Evolutionary conservation across 73 alveolate species (phyloP), one percentile per base, ranked within the genome.

Genomic region (Urostyla sp.): DNA sequence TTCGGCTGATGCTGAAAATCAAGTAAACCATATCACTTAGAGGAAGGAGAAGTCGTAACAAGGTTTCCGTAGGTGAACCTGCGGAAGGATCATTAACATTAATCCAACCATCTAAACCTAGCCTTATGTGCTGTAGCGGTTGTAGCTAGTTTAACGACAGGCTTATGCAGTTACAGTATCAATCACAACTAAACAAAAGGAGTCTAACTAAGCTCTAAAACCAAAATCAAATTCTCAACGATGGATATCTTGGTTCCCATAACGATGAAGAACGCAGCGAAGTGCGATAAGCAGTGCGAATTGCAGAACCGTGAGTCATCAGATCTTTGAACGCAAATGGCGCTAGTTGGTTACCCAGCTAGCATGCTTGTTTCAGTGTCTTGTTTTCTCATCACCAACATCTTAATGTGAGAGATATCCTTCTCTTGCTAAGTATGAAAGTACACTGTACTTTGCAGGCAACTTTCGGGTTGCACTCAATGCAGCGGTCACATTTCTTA

Each of bases 261-360:
- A 87, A 86, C 98, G 98, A 93, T 93, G 98, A 93, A 93, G 98
- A 90, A 93, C 98, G 98, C 98, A 90, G 98, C 96, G 86, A 93
- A 93, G 90, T 93, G 98, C 96, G 98, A 93, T 93, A 93, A 87
- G 96, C 98, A 93, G 84, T 89, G 98, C 92, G 98, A 93, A 90
- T 92, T 93, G 98, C 98, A 93, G 98, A 90, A 86, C 96, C 96
- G 94, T 87, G 98, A 92, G 90, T 92, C 98, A 85, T 92, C 92
- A 89, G 98, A 89, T 84, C 80, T 89, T 90, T 92, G 94, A 92
- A 92, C 95, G 98, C 92, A 57, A 76, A 91, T 84, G 95, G 92
- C 97, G 87, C 97, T 87, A 81, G 94, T 23, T 50, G 91, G 84
- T 67, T 67, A 32, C 50, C 73, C 88, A 80, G 32, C 91, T 81